Conservation (phyloP, 192 early-diverging fungal species). For the Gonapodya prolifera region DNA sequence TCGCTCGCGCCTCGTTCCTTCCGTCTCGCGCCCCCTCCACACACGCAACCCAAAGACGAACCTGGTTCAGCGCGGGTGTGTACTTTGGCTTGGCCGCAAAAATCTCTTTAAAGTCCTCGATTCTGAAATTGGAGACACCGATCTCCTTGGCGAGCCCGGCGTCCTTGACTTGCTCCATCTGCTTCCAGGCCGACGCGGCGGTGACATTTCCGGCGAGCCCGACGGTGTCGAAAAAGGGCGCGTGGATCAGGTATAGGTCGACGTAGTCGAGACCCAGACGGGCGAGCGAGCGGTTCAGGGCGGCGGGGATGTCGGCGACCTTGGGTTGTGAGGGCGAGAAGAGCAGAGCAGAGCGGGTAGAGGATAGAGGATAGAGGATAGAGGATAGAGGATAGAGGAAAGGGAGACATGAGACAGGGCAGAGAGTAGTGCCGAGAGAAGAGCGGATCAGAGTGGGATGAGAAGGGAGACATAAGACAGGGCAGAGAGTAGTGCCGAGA, state of each 20-base stretch:
- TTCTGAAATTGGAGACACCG: not conserved
- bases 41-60: too few species aligned
- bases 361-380: too few species aligned
- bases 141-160: not conserved
- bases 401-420: too few species aligned
- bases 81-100: not conserved
- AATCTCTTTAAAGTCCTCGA: not conserved
- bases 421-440: too few species aligned
- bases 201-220: not conserved
- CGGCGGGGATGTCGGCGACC: constrained; percentile 3
- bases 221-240: not conserved
- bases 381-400: too few species aligned
- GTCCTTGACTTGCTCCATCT: constrained; percentile 4
- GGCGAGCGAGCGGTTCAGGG: not conserved
- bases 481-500: too few species aligned
- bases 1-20: too few species aligned
- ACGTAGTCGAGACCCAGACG: not conserved
- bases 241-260: constrained; percentile 10
- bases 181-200: not conserved
- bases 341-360: too few species aligned
- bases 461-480: too few species aligned
- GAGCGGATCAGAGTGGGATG: too few species aligned
- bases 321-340: too few species aligned
- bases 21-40: too few species aligned
- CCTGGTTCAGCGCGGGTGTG: not conserved